These are phyloP conservation scores for Ocimum tenuiflorum DNA, from an alignment of 257 asterid genomes.

Conservation along the genomic window DNA sequence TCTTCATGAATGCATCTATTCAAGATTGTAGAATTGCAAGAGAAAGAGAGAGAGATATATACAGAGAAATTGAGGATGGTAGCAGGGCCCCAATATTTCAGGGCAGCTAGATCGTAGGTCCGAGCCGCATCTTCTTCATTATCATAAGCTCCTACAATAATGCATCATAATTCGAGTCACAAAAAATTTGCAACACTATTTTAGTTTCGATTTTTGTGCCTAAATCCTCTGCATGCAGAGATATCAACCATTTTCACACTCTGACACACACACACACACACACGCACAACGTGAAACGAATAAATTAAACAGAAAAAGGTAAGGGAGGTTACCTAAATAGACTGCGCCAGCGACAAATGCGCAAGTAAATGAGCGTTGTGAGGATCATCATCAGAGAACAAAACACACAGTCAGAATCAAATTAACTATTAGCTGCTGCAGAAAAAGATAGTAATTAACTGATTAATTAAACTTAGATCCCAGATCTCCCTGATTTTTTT, in stretches of 20 bases:
- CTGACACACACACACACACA: too few relatives aligned
- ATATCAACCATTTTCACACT: too few relatives aligned
- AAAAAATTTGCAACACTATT: not conserved
- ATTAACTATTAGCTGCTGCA: slow-evolving; percentile 11
- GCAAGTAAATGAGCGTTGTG: slow-evolving; percentile 36
- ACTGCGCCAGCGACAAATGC: slow-evolving; percentile 55
- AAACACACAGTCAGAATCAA: slow-evolving; percentile 36
- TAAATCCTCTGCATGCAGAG: slow-evolving; percentile 22
- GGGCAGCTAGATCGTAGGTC: slow-evolving; percentile 90
- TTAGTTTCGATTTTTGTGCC: slow-evolving; percentile 1
- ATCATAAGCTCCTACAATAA: slow-evolving; percentile 71
- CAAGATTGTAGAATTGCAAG: not conserved
- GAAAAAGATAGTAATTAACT: not conserved
- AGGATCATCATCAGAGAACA: slow-evolving; percentile 33
- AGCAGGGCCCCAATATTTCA: slow-evolving; percentile 78
- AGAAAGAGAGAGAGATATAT: not conserved
- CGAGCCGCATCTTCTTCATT: slow-evolving; percentile 80
- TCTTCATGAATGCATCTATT: too few relatives aligned
- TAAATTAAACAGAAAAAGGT: not conserved
- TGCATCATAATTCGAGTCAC: not conserved
- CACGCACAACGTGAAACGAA: not conserved
- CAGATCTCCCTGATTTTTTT: slow-evolving; percentile 49
- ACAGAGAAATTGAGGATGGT: slow-evolving; percentile 53
- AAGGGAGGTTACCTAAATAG: slow-evolving; percentile 59
- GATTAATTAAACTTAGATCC: slow-evolving; percentile 26